These are phyloP conservation scores for Podospora sp. DNA, from an alignment of 495 filamentous ascomycete genomes.

Conservation along the genomic window DNA sequence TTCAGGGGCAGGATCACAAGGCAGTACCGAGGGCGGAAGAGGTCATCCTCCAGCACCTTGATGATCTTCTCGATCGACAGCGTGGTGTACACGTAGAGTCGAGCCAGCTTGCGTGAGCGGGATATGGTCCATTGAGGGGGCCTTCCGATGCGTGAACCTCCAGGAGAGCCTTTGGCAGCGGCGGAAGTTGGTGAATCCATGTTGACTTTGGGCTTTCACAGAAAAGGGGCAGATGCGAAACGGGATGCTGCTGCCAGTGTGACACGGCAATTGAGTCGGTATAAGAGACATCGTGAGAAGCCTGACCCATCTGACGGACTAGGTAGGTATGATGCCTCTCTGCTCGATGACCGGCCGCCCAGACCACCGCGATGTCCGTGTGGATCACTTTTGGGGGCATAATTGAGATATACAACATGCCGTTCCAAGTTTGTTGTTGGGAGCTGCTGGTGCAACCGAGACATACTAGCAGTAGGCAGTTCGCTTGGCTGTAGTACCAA, in stretches of 20 bases:
- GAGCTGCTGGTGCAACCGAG: background rate
- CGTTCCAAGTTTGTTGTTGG: background rate
- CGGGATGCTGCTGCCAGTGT: background rate
- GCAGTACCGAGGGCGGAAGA: slow-evolving; percentile 44
- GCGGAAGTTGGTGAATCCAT: background rate
- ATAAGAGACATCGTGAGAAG: background rate
- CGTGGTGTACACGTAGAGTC: slow-evolving; percentile 50
- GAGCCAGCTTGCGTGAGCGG: slow-evolving; percentile 46
- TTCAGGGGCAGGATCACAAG: background rate
- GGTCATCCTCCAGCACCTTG: slow-evolving; percentile 45
- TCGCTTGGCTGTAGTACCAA: background rate
- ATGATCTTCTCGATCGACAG: slow-evolving; percentile 48
- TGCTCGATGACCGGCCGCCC: background rate
- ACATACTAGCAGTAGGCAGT: background rate
- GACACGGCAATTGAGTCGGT: background rate
- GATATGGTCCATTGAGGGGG: slow-evolving; percentile 50
- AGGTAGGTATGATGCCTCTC: background rate
- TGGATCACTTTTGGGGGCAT: background rate
- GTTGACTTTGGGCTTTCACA: background rate
- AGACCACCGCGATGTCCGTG: background rate
- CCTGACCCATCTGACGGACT: too few relatives aligned
- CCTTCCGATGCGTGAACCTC: slow-evolving; percentile 43
- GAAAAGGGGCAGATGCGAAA: background rate
- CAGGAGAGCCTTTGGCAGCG: slow-evolving; percentile 14
- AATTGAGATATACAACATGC: background rate